These are phyloP conservation scores for Somion occarium DNA, from an alignment of 1,284 basidiomycete genomes.

Conservation along the genomic window DNA sequence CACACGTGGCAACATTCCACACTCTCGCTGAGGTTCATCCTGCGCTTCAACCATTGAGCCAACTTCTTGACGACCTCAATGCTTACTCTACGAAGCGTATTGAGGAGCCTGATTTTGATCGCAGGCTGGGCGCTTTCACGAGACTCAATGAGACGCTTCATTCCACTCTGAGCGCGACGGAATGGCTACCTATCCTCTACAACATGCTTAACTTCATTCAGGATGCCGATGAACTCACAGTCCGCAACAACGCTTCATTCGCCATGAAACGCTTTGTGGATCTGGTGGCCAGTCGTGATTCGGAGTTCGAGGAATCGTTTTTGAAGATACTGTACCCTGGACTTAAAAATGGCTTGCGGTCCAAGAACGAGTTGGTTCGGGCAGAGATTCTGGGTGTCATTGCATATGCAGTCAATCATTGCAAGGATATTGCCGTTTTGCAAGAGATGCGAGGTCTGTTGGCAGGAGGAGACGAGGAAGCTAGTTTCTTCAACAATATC, in stretches of 20 bases:
- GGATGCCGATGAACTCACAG: slow-evolving; percentile 85
- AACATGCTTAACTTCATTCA: slow-evolving; percentile 87
- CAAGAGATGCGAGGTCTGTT: slow-evolving; percentile 81
- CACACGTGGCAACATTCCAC: slow-evolving; percentile 64
- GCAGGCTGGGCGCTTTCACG: slow-evolving; percentile 77
- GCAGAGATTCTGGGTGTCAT: slow-evolving; percentile 83
- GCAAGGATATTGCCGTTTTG: slow-evolving; percentile 55
- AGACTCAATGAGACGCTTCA: slow-evolving; percentile 66
- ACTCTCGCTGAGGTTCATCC: slow-evolving; percentile 51
- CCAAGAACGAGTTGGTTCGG: slow-evolving; percentile 86
- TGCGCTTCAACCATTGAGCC: slow-evolving; percentile 43
- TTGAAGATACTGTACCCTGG: slow-evolving; percentile 72
- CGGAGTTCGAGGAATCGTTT: slow-evolving; percentile 54
- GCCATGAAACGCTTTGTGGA: slow-evolving; percentile 80
- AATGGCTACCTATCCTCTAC: slow-evolving; percentile 86
- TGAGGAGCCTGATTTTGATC: slow-evolving; percentile 93
- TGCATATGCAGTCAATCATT: slow-evolving; percentile 70
- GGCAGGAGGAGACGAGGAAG: slow-evolving; percentile 91
- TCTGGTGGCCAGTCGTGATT: slow-evolving; percentile 35
- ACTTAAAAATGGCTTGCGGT: slow-evolving; percentile 77
- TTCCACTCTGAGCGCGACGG: slow-evolving; percentile 41
- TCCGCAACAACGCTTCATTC: slow-evolving; percentile 80
- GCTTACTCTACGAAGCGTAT: slow-evolving; percentile 80
- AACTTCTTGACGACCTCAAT: slow-evolving; percentile 73
- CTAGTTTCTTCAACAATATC: slow-evolving; percentile 96